Percentiles rank a stretch among this genome's conserved stretches.
Evolutionary conservation across 2,329 filamentous ascomycete species (phyloP).

Genomic region (Clarireedia hainanense): DNA sequence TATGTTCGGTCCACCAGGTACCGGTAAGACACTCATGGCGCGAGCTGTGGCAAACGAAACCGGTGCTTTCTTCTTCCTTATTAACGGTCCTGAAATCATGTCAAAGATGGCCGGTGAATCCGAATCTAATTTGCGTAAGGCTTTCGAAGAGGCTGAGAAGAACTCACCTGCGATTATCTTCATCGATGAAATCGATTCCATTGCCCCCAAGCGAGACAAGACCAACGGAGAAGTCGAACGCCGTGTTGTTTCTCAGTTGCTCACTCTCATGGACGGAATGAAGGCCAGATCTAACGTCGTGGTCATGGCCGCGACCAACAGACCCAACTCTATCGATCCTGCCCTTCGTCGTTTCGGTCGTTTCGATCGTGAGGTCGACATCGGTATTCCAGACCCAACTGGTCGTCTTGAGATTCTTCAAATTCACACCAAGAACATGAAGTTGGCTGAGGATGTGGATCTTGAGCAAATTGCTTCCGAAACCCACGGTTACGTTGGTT

Average conservation of each 20-base stretch:
- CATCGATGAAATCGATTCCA: conserved; percentile 99
- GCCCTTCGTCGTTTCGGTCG: conserved; percentile 95
- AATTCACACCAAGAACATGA: conserved; percentile 99
- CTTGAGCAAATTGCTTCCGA: conserved; percentile 94
- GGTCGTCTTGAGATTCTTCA: conserved; percentile 97
- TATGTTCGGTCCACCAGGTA: conserved; percentile 94
- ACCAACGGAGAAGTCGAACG: conserved; percentile 98
- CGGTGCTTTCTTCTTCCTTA: conserved; percentile 97
- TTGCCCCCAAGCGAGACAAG: conserved; percentile 99
- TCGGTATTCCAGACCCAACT: conserved; percentile 94
- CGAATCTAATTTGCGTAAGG: conserved; percentile 94
- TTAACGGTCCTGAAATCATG: conserved; percentile 99
- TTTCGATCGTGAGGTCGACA: conserved; percentile 98
- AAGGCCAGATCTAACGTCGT: conserved; percentile 98
- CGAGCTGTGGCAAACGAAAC: conserved; percentile 98
- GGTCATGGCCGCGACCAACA: conserved; percentile 98
- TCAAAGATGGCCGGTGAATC: conserved; percentile 99
- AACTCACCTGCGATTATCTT: conserved; percentile 99
- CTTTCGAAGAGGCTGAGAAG: conserved; percentile 99
- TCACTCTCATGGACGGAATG: conserved; percentile 99
- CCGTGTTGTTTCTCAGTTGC: conserved; percentile 92
- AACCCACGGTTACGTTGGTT: conserved; percentile 98
- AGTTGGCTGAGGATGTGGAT: conserved; percentile 92
- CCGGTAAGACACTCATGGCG: conserved; percentile 98
- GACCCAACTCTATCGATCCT: conserved; percentile 97